Base-by-base conservation (phyloP, 1,284 basidiomycete species). In the Schizopora paradoxa region DNA sequence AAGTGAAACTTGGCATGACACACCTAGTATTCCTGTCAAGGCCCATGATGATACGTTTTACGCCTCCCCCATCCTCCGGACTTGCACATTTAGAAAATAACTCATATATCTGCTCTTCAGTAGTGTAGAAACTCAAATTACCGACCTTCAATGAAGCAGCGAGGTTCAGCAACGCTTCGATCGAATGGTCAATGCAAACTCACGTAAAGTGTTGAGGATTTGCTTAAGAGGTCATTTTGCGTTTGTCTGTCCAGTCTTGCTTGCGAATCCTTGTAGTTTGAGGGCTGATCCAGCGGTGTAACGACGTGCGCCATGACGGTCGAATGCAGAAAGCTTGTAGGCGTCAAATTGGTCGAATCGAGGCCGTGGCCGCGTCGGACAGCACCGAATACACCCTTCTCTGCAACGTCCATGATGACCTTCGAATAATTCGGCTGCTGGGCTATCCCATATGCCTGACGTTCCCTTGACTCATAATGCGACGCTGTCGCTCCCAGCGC, bases 41-140 rank as follows among this genome's bases (percentile, higher is more conserved):
- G 21, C 96, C 96, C 96, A 99, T 99, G 59, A 99, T 99, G 56
- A 99, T 96, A 54, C 95, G 83, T 64, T 98, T 98, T 56, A 99
- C 93, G 25, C 93, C 93, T 28, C 93, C 93, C 33, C 93, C 93
- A 52, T 92, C 86, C 55, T 91, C 88, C 1, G 90, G 80, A 54
- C 77, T 86, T 32, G 92, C 82, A 56, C 93, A 96, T 70, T 91
- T 91, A 48, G 86, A 82, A 67, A 99, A 99, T 41, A 99, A 69
- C 66, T 99, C 95, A 69, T 98, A 98, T 67, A 99, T 98, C 68
- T 99, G 96, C 62, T 98, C 94, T 69, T 99, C 96, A 40, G 95
- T 98, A 7, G 94, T 98, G 70, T 90, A 96, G 68, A 95, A 97
- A 69, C 91, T 93, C 63, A 98, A 72, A 66, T 98, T 97, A 60